Evolutionary conservation across 2,329 filamentous ascomycete genomes (phyloP), one percentile per base, ranked within the genome.

Genomic region (Diplocarpon mali): DNA sequence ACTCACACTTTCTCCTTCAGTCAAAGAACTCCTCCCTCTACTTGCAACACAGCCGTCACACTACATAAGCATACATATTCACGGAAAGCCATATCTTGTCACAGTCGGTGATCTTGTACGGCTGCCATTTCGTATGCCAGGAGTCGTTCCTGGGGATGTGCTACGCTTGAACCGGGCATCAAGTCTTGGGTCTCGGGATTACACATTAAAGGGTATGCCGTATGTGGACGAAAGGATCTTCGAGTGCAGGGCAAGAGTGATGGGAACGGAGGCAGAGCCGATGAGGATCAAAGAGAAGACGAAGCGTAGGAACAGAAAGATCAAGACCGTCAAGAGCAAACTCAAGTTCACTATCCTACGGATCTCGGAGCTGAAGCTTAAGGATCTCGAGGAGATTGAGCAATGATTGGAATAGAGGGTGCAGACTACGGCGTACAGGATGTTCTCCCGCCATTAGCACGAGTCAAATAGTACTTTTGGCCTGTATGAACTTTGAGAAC

Each of bases 111-210:
- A 92, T 67, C 70, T 73, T 48, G 65, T 92, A 40, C 83, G 84
- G 30, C 76, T 92, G 42, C 85, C 85, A 5, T 89, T 89, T 69
- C 75, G 75, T 57, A 86, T 92, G 79, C 77, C 80, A 2, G 78
- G 75, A 20, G 84, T 87, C 5, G 67, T 73, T 7, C 81, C 88
- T 1, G 92, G 92, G 27, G 90, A 96, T 62, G 70, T 93, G 31
- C 72, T 98, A 48, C 84, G 89, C 6, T 73, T 98, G 46, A 90
- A 95, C 67, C 82, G 88, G 45, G 92, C 88, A 17, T 82, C 78
- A 34, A 71, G 82, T 43, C 68, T 98, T 36, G 92, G 92, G 24
- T 90, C 82, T 54, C 75, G 92, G 52, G 90, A 96, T 64, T 94
- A 85, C 67, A 95, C 90, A 5, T 71, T 96, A 52, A 85, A 88